Base-by-base conservation (phyloP, 805 yeast species). In the Yarrowia alimentaria region DNA sequence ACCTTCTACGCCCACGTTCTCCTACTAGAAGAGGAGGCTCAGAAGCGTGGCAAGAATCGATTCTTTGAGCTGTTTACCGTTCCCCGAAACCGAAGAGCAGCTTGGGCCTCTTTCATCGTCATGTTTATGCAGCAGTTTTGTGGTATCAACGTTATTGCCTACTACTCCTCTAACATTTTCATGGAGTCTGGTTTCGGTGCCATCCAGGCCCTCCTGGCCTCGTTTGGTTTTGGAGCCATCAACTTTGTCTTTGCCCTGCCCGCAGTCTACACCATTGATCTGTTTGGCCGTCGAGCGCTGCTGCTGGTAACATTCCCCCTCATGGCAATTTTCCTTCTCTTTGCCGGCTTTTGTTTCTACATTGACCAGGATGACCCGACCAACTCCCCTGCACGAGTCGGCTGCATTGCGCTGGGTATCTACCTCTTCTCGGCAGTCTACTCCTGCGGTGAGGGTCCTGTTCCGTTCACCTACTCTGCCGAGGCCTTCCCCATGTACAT, bases 81-180 rank as follows among this genome's bases (percentile, higher is more conserved):
- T 38, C 77, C 93, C 65, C 79, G 96, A 72, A 85, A 85, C 66
- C 78, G 95, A 68, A 83, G 87, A 62, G 94, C 93, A 49, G 79
- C 86, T 6, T 58, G 83, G 52, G 95, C 86, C 51, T 79, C 94
- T 3, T 83, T 83, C 77, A 75, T 86, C 56, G 87, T 81, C 54
- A 87, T 88, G 80, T 84, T 86, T 62, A 83, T 83, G 87, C 95
- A 87, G 70, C 95, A 87, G 65, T 84, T 86, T 69, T 87, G 95
- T 68, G 95, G 95, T 59, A 79, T 87, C 64, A 87, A 87, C 61
- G 91, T 86, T 49, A 85, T 87, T 67, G 91, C 94, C 14, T 84
- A 85, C 68, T 87, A 85, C 66, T 83, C 91, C 1, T 81, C 93
- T 0, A 73, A 84, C 8, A 86, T 87, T 53, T 87, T 87, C 68